Evolutionary conservation across 192 early-diverging fungal species (phyloP), one percentile per base, ranked within the genome.

Genomic region (Allomyces javanicus): DNA sequence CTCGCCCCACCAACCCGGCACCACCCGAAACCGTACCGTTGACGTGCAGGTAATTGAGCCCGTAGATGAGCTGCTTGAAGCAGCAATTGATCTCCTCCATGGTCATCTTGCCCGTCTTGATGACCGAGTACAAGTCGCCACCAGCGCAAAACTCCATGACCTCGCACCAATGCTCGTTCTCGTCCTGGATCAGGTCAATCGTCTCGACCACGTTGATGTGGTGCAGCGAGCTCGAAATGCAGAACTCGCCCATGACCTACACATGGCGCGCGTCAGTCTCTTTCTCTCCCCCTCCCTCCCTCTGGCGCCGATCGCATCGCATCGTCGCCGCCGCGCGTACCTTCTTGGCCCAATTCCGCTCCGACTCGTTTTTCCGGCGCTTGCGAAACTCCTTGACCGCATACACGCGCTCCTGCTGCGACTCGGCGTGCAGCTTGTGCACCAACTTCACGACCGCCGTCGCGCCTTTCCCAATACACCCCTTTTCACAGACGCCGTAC

Each of bases 371-470:
- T 6, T 66, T 61, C 7, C 77, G 68, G n/a, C 83, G 77, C 67
- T 82, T 81, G 64, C 87, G 79, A 73, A 92, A 90, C 74, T 90
- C 86, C 70, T 89, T 89, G 71, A 87, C 85, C 0, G 87, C 87
- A 73, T 84, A 87, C 62, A 78, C 72, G 69, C 79, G 79, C 69
- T 85, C 77, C 73, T 88, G 17, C 50, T 21, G 12, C 17, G 50
- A 21, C 50, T 14, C 50, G 3, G 21, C 21, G 72, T 87, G 75
- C 75, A 87, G 72, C 78, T 86, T 85, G 73, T 90, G 86, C 1
- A 82, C 89, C 12, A 97, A 75, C 24, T 88, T 83, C 55, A 97
- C 94, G 2, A 94, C 87, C 0, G 94, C 94, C 3, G 90, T 92
- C 1, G 91, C 92, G 25, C 94, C 94, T 70, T 83, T 83, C 10